Percentiles rank a stretch among this genome's conserved stretches.
These are phyloP conservation scores for Fusarium torulosum DNA, from an alignment of 2,329 filamentous ascomycete genomes.

Conservation along the genomic window DNA sequence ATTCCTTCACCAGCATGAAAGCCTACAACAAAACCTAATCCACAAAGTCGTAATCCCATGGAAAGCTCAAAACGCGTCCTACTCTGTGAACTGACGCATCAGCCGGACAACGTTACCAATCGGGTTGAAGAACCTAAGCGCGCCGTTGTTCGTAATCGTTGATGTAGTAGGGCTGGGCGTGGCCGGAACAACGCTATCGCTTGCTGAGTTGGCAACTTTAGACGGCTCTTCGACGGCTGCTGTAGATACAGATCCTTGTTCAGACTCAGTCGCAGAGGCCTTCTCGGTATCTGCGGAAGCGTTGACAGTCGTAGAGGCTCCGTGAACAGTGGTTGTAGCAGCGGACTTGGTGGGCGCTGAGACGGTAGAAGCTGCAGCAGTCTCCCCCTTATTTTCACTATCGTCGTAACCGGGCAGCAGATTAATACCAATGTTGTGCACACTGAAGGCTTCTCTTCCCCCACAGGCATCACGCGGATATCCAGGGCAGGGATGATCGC, in stretches of 20 bases:
- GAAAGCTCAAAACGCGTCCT: background rate
- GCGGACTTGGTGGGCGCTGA: background rate
- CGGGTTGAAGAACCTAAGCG: slow-evolving; percentile 15
- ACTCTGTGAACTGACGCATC: background rate
- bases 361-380: background rate
- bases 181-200: background rate
- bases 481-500: slow-evolving; percentile 29
- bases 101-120: slow-evolving; percentile 14
- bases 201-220: background rate
- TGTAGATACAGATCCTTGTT: background rate
- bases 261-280: background rate
- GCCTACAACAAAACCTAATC: no score
- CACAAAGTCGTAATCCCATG: no score
- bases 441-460: slow-evolving; percentile 18
- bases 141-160: slow-evolving; percentile 10
- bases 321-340: background rate
- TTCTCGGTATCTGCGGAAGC: background rate
- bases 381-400: background rate
- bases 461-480: slow-evolving; percentile 28
- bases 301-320: background rate
- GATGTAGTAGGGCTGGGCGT: slow-evolving; percentile 21
- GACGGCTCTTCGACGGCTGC: background rate
- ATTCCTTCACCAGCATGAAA: no score
- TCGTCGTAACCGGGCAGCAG: slow-evolving; percentile 4
- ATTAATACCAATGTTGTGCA: slow-evolving; percentile 24